Base-by-base conservation (phyloP, 352 stramenopile species). In the Pythium apleroticum region DNA sequence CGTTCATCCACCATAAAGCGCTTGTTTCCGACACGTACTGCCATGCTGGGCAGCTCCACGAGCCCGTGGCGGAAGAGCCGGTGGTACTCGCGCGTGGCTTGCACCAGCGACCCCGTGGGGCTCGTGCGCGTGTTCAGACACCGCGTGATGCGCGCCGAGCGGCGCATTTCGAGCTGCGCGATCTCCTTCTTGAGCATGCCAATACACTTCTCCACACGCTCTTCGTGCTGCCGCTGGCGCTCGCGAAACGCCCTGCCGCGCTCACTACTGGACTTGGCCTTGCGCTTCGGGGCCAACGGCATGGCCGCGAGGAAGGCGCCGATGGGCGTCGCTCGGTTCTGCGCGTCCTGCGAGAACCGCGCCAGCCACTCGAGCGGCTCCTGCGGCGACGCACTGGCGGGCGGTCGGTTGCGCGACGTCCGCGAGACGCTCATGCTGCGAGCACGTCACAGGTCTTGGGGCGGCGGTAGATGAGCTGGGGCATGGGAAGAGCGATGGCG, bases 251-350 rank as follows among this genome's bases (percentile, higher is more conserved):
- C 57, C 17, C 20, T 37, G 35, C 65, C 65, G 2, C 65, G 57
- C 41, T 71, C 57, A 27, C 52, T 66, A 59, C 58, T 71, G 9
- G 52, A 49, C 57, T 59, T 66, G 41, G 64, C 39, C 20, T 8
- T 57, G 49, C 64, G 57, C 43, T 57, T 60, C 19, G 30, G 49
- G 1, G 43, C 25, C 19, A 24, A 3, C 12, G 65, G 65, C 20
- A 71, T 35, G 41, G 41, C 41, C 22, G 65, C 65, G 43, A 71
- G 41, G 39, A 71, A 71, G 10, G 57, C 65, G 20, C 65, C 58
- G 12, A 71, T 28, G 3, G 52, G 48, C 31, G 65, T 71, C 39
- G 50, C n/a, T 5, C 24, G 8, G 37, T 66, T 48, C 7, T 39
- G 50, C 19, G 52, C 25, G 35, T 66, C 58, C 52, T 60, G 49